A percentile compares a stretch with the other conserved stretches of the same genome.
These are phyloP conservation scores for Blastobotrys illinoisensis DNA, from an alignment of 1,139 yeast genomes.

Conservation along the genomic window DNA sequence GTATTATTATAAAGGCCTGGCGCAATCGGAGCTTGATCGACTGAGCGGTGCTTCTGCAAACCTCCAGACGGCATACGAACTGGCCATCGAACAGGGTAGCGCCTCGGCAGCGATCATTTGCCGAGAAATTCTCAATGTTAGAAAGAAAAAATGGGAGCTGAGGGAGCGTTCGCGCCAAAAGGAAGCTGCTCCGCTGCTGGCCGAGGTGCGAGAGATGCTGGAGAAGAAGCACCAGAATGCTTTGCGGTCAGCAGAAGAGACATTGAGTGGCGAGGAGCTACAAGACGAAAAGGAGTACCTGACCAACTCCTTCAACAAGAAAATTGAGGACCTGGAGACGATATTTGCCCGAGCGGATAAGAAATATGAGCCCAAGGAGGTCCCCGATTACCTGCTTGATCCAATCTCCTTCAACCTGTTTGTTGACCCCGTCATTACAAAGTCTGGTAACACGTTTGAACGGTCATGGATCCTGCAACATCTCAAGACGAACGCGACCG, in stretches of 20 bases:
- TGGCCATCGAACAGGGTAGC: constrained; percentile 26
- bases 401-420: constrained; percentile 46
- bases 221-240: constrained; percentile 23
- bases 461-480: constrained; percentile 39
- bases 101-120: constrained; percentile 29
- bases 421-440: constrained; percentile 45
- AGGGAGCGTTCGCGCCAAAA: constrained; percentile 23
- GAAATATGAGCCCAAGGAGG: constrained; percentile 25
- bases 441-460: constrained; percentile 47
- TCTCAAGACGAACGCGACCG: constrained; percentile 36
- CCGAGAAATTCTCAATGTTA: constrained; percentile 29
- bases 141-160: constrained; percentile 26
- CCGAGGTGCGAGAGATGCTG: constrained; percentile 27
- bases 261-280: constrained; percentile 18
- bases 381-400: constrained; percentile 43
- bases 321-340: constrained; percentile 26
- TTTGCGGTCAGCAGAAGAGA: constrained; percentile 20
- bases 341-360: constrained; percentile 29
- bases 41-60: constrained; percentile 31
- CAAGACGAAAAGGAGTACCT: constrained; percentile 25
- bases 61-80: constrained; percentile 32
- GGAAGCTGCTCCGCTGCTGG: constrained; percentile 28
- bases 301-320: constrained; percentile 25
- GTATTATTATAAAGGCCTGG: constrained; percentile 30
- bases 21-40: constrained; percentile 25